These are phyloP conservation scores for Fusarium annulatum DNA, from an alignment of 2,329 filamentous ascomycete species.

Conservation along the genomic window DNA sequence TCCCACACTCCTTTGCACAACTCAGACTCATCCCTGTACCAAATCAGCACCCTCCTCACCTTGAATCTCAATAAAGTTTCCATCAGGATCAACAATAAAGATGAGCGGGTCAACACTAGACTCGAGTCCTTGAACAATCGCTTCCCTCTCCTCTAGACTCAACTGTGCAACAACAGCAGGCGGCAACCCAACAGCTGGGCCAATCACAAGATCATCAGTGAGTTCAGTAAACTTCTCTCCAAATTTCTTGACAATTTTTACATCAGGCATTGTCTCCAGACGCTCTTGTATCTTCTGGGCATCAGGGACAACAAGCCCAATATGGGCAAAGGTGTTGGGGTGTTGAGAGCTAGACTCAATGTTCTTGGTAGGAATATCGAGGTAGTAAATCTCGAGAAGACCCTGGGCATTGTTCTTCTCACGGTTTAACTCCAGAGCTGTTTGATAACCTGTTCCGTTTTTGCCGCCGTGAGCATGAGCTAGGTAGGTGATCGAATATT, in stretches of 20 bases:
- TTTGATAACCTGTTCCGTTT: slow-evolving; percentile 8
- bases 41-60: background rate
- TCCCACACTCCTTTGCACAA: no score
- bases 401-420: slow-evolving; percentile 12
- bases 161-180: background rate
- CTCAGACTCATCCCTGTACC: background rate
- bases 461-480: background rate
- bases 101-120: background rate
- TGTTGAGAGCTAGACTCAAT: background rate
- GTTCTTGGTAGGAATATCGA: background rate
- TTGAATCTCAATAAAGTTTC: slow-evolving; percentile 18
- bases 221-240: background rate
- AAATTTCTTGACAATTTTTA: background rate
- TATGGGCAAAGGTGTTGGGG: background rate
- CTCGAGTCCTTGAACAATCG: background rate
- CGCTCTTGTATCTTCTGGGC: background rate
- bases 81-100: slow-evolving; percentile 8
- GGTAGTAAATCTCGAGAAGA: background rate
- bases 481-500: background rate
- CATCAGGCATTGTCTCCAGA: background rate
- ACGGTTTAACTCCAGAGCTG: background rate
- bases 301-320: slow-evolving; percentile 7
- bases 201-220: background rate
- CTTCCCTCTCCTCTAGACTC: background rate
- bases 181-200: background rate